Percentiles rank a stretch among this genome's conserved stretches.
Evolutionary conservation across 176 grass and related monocot species (phyloP).

Genomic region (Puya raimondii): DNA sequence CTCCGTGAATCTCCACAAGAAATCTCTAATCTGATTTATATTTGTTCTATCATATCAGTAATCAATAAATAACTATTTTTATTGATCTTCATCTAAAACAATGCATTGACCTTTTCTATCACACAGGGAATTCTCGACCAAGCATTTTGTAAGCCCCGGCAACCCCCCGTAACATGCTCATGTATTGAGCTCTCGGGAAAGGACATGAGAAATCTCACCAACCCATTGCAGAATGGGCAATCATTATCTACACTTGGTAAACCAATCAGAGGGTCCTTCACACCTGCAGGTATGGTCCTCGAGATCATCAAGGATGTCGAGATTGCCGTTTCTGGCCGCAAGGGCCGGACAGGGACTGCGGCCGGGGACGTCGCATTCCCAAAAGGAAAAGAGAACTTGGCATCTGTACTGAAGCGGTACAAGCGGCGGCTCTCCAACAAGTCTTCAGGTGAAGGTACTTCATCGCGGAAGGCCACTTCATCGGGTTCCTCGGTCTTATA

Average conservation of each 20-base stretch:
- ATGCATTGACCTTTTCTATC: neutral
- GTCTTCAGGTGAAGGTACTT: slow-evolving; percentile 7
- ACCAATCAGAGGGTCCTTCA: slow-evolving; percentile 43
- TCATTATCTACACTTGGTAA: slow-evolving; percentile 5
- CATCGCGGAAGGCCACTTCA: slow-evolving; percentile 1
- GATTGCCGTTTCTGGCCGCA: slow-evolving; percentile 56
- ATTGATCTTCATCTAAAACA: too few species aligned
- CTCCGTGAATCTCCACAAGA: neutral
- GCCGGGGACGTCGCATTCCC: slow-evolving; percentile 94
- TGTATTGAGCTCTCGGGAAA: slow-evolving; percentile 39
- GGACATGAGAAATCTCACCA: slow-evolving; percentile 25
- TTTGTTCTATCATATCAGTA: neutral
- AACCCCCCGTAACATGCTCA: slow-evolving; percentile 25
- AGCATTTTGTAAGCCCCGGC: slow-evolving; percentile 70
- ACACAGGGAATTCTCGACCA: slow-evolving; percentile 79
- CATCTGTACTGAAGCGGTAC: slow-evolving; percentile 93
- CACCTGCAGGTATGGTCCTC: slow-evolving; percentile 46
- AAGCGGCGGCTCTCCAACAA: slow-evolving; percentile 74
- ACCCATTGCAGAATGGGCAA: slow-evolving; percentile 6
- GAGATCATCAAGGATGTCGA: slow-evolving; percentile 90
- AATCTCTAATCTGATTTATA: neutral
- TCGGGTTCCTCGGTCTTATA: slow-evolving; percentile 2
- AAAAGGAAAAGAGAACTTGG: slow-evolving; percentile 98
- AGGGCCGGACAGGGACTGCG: slow-evolving; percentile 81
- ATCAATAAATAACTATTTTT: too few species aligned